These are phyloP conservation scores for Dactylellina leptospora DNA, from an alignment of 2,329 filamentous ascomycete genomes.

Conservation along the genomic window DNA sequence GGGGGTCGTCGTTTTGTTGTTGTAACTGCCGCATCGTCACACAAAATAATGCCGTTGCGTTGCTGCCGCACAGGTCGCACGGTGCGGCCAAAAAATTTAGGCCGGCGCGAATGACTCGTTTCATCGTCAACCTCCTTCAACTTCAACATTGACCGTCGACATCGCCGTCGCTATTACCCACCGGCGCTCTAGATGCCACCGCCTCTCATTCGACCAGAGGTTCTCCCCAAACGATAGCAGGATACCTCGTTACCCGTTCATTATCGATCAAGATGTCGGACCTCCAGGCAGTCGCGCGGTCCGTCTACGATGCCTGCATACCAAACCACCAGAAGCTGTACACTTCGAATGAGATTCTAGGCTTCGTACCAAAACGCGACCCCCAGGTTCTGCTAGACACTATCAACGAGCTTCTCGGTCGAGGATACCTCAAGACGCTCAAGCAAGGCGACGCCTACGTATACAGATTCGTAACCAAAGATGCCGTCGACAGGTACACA, in stretches of 20 bases:
- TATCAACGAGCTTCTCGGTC: constrained; percentile 56
- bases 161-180: background rate
- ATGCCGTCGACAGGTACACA: constrained; percentile 52
- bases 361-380: constrained; percentile 36
- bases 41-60: background rate
- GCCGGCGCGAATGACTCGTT: background rate
- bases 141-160: background rate
- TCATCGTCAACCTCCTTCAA: background rate
- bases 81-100: background rate
- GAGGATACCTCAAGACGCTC: constrained; percentile 54
- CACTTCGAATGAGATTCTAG: constrained; percentile 23
- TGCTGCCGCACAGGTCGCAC: background rate
- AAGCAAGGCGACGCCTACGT: constrained; percentile 56
- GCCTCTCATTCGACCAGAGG: constrained; percentile 11
- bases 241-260: background rate
- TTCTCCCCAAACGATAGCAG: constrained; percentile 24
- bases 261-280: constrained; percentile 38
- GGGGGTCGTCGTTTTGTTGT: no score
- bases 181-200: constrained; percentile 19
- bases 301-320: constrained; percentile 40
- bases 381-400: constrained; percentile 15
- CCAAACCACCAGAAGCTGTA: constrained; percentile 36
- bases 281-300: constrained; percentile 40
- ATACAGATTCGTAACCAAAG: constrained; percentile 55
- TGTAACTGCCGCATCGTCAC: background rate